Percentiles rank a stretch among this genome's conserved stretches.
phyloP scores from a whole-genome alignment of 495 filamentous ascomycete species.

The Evansstolkia leycettana region DNA sequence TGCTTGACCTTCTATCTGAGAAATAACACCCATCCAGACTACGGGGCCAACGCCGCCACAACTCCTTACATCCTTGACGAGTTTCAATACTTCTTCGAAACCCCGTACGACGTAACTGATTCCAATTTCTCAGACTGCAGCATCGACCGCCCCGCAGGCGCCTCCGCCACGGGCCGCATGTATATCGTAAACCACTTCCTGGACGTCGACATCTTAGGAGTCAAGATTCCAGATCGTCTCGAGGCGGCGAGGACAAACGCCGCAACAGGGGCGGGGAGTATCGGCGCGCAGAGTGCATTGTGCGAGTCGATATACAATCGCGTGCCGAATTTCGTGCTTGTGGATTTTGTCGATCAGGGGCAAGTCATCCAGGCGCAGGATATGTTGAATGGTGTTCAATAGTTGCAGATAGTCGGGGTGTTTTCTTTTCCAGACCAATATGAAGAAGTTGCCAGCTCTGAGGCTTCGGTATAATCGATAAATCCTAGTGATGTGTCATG shows the following conservation, averaged over 20 bases:
- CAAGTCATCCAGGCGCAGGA: slow-evolving; percentile 45
- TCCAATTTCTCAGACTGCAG: slow-evolving; percentile 38
- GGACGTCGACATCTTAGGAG: slow-evolving; percentile 28
- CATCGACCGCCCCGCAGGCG: slow-evolving; percentile 45
- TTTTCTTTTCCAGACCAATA: too few relatives aligned
- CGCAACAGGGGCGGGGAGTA: slow-evolving; percentile 35
- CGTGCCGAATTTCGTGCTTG: slow-evolving; percentile 47
- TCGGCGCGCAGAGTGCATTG: slow-evolving; percentile 41
- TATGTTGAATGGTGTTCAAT: slow-evolving; percentile 43
- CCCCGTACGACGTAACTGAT: slow-evolving; percentile 47
- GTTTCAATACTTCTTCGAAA: slow-evolving; percentile 64
- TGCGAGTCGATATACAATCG: slow-evolving; percentile 42
- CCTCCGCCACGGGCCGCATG: slow-evolving; percentile 34
- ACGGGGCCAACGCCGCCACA: slow-evolving; percentile 30
- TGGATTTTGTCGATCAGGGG: slow-evolving; percentile 58
- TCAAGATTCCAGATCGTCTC: slow-evolving; percentile 43
- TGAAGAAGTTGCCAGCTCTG: too few relatives aligned
- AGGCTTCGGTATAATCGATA: too few relatives aligned
- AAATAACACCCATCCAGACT: slow-evolving; percentile 16
- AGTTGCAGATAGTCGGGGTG: too few relatives aligned
- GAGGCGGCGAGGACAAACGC: slow-evolving; percentile 46
- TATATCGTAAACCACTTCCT: slow-evolving; percentile 44
- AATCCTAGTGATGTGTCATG: too few relatives aligned
- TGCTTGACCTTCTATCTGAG: neutral
- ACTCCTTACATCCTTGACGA: slow-evolving; percentile 57